Evolutionary conservation across 805 yeast species (phyloP).

Genomic region (Saccharomyces eubayanus): DNA sequence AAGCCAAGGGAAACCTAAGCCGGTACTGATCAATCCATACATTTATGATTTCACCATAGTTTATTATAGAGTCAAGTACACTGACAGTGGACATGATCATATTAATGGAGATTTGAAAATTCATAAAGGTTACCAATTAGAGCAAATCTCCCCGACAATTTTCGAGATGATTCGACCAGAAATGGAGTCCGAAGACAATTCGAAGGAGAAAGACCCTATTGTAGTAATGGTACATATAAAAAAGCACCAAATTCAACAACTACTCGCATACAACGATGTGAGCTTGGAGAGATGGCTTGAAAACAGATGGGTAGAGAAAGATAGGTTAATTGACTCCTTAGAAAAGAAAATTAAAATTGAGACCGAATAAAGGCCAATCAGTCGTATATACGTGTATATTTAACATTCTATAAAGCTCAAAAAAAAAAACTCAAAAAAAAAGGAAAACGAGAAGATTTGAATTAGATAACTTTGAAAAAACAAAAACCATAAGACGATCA

Average conservation of each 20-base stretch:
- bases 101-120: slow-evolving; percentile 12
- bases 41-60: slow-evolving; percentile 32
- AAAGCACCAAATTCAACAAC: slow-evolving; percentile 37
- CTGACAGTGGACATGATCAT: slow-evolving; percentile 19
- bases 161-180: slow-evolving; percentile 20
- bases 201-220: slow-evolving; percentile 20
- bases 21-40: slow-evolving; percentile 8
- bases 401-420: slow-evolving; percentile 3
- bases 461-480: background rate
- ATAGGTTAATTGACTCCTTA: slow-evolving; percentile 38
- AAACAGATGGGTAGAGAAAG: slow-evolving; percentile 62
- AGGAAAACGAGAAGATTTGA: background rate
- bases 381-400: background rate
- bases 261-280: slow-evolving; percentile 45
- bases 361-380: slow-evolving; percentile 1
- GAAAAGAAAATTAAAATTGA: slow-evolving; percentile 27
- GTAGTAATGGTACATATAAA: slow-evolving; percentile 39
- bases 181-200: slow-evolving; percentile 1
- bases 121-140: slow-evolving; percentile 22
- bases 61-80: slow-evolving; percentile 30
- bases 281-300: slow-evolving; percentile 73
- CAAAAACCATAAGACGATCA: background rate
- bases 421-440: background rate
- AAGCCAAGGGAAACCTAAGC: background rate
- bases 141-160: slow-evolving; percentile 28